Evolutionary conservation across 495 filamentous ascomycete genomes (phyloP), one percentile per base, ranked within the genome.

Genomic region (Penicillium ucsense): DNA sequence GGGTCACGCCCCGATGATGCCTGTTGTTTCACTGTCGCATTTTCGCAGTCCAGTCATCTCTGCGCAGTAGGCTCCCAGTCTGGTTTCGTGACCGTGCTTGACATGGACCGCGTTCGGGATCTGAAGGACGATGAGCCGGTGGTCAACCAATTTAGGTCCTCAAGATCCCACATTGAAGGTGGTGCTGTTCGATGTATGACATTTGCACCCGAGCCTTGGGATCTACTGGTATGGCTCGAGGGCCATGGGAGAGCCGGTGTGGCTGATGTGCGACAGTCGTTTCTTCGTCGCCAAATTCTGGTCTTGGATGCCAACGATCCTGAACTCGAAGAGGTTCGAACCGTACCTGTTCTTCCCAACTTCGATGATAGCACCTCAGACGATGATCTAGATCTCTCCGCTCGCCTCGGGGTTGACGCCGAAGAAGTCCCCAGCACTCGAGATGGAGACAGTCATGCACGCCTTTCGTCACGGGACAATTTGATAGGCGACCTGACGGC

Each of bases 181-280:
- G 91, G 94, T 46, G 89, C 92, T 38, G 81, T 98, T 43, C 80
- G 92, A 43, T 86, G 88, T 46, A 91, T 98, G 82, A 75, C 81
- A 27, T 98, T 98, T 60, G 84, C 86, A 0, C 89, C 92, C 3
- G 86, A 85, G 12, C 88, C 90, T 7, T 86, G 83, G 78, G 91
- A 98, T 62, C 77, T 98, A 10, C 73, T 98, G 33, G 85, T 94
- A 28, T 96, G 91, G 89, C 80, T 89, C 20, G 92, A 98, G 66
- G 84, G 94, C 51, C 83, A 82, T 50, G 90, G 88, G 6, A 77
- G 85, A 52, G 77, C 91, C 33, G 90, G 89, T 8, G 72, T 97
- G 39, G 85, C 85, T 3, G 92, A 98, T 69, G 68, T 90, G 27
- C 83, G 92, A 27, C 81, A 79, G 48, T 80, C 82, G 20, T 88